These are phyloP conservation scores for Aspergillus aculeatinus DNA, from an alignment of 2,329 filamentous ascomycete genomes.

Conservation along the genomic window DNA sequence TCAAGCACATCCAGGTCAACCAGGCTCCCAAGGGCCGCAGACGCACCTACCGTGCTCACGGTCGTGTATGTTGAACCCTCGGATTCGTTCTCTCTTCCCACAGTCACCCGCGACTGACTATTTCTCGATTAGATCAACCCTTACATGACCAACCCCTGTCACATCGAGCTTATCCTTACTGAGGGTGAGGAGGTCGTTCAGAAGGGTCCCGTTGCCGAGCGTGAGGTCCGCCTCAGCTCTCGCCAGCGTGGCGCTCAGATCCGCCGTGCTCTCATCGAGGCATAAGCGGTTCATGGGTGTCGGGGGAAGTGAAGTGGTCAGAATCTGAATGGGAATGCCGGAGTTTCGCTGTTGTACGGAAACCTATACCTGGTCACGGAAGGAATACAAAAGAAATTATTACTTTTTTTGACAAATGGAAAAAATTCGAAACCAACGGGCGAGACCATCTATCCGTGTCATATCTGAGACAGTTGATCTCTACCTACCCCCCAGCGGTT, in stretches of 20 bases:
- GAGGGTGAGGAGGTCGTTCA: conserved; percentile 94
- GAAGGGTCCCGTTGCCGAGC: conserved; percentile 73
- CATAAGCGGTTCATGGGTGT: conserved; percentile 43
- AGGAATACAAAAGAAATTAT: conserved; percentile 29
- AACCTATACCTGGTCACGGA: conserved; percentile 31
- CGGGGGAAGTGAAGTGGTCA: conserved; percentile 28
- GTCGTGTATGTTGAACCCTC: conserved; percentile 74
- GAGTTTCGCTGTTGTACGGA: conserved; percentile 38
- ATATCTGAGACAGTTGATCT: conserved; percentile 6
- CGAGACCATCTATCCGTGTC: conserved; percentile 5
- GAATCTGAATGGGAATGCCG: conserved; percentile 37
- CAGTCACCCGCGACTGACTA: background rate
- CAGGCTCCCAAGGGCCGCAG: conserved; percentile 99
- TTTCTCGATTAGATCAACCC: conserved; percentile 82
- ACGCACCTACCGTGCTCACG: conserved; percentile 99
- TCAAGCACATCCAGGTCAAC: conserved; percentile 99
- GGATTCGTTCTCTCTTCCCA: background rate
- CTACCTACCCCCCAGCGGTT: background rate
- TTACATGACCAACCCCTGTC: conserved; percentile 99
- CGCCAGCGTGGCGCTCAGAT: conserved; percentile 80
- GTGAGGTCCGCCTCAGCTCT: conserved; percentile 73
- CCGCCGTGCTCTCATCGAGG: conserved; percentile 61
- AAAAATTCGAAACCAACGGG: conserved; percentile 14
- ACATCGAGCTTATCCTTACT: conserved; percentile 99
- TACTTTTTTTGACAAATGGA: conserved; percentile 18